phyloP scores from a whole-genome alignment of 192 early-diverging fungal species.

The Diversispora epigaea region DNA sequence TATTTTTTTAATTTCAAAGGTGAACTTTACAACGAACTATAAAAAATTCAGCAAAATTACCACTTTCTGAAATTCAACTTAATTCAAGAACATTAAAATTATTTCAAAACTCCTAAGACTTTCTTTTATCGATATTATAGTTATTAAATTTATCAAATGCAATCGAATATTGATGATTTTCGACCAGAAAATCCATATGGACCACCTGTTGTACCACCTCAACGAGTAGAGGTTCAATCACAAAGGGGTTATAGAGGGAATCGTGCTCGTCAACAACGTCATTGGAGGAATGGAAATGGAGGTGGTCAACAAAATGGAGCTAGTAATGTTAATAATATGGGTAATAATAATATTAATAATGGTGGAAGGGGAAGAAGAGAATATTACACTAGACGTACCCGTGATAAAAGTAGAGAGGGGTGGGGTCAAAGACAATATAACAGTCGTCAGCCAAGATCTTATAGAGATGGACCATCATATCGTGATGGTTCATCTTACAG shows the following conservation, averaged over 20 bases:
- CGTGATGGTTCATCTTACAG: constrained; percentile 11
- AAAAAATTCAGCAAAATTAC: no score
- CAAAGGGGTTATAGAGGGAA: background rate
- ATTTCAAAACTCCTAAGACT: no score
- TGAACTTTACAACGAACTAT: no score
- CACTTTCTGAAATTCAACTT: no score
- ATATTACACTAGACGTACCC: background rate
- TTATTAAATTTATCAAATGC: background rate
- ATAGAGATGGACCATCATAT: background rate
- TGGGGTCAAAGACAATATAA: constrained; percentile 15
- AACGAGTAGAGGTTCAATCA: background rate
- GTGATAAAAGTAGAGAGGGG: constrained; percentile 17
- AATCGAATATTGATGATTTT: constrained; percentile 15
- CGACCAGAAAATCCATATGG: constrained; percentile 31
- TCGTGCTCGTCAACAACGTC: constrained; percentile 1
- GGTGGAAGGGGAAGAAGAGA: constrained; percentile 8
- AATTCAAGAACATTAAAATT: no score
- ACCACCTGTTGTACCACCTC: constrained; percentile 1
- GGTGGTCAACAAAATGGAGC: background rate
- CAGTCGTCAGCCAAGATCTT: background rate
- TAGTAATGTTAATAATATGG: background rate
- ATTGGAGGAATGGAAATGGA: background rate
- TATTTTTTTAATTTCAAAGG: no score
- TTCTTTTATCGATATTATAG: no score
- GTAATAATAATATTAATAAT: background rate